Evolutionary conservation across 1,284 basidiomycete genomes (phyloP).

Genomic region (Cutaneotrichosporon daszewskae): DNA sequence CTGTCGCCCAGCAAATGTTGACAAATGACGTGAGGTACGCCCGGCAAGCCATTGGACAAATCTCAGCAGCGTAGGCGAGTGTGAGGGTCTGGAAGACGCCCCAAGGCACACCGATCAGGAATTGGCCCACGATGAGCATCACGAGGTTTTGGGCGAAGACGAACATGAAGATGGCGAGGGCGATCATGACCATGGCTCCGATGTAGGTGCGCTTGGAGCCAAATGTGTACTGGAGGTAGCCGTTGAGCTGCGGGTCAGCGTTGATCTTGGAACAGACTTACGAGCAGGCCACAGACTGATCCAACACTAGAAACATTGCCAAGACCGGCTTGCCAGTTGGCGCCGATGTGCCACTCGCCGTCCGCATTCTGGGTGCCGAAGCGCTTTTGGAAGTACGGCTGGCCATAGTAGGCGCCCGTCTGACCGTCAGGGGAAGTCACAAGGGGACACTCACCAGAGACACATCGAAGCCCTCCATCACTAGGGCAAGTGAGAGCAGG

Average conservation of each 20-base stretch:
- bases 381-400: constrained; percentile 33
- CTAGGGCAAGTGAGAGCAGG: constrained; percentile 6
- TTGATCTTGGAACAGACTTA: too few species aligned
- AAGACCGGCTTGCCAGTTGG: constrained; percentile 22
- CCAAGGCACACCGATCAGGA: constrained; percentile 37
- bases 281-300: constrained; percentile 15
- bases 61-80: constrained; percentile 50
- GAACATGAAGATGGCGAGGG: constrained; percentile 37
- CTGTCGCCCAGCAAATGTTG: constrained; percentile 49
- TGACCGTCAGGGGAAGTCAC: background rate
- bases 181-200: constrained; percentile 32
- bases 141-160: constrained; percentile 32
- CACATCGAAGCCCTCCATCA: constrained; percentile 8
- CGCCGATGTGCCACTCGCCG: constrained; percentile 13
- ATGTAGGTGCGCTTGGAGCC: constrained; percentile 26
- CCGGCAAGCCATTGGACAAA: constrained; percentile 50
- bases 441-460: too few species aligned
- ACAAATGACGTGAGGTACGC: constrained; percentile 50
- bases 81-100: constrained; percentile 50
- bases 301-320: constrained; percentile 16
- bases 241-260: too few species aligned
- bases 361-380: constrained; percentile 19
- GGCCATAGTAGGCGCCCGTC: constrained; percentile 40
- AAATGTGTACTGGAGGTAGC: constrained; percentile 20
- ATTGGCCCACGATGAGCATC: constrained; percentile 21